These are phyloP conservation scores for Diaporthe citrichinensis DNA, from an alignment of 2,329 filamentous ascomycete species.

Conservation along the genomic window DNA sequence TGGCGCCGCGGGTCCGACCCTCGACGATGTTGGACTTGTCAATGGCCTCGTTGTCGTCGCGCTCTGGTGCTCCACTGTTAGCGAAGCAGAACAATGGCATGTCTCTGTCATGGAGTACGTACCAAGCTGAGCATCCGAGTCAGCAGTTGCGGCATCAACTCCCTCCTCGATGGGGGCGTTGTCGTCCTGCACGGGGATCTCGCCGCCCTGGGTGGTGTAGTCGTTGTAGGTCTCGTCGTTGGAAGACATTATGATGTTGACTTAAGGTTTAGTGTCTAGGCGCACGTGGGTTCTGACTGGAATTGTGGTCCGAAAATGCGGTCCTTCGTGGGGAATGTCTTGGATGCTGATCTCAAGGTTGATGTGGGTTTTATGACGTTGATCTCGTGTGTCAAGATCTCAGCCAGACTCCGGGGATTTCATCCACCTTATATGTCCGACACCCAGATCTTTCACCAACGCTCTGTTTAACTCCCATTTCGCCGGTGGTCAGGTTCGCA, in stretches of 20 bases:
- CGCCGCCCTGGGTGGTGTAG: constrained; percentile 36
- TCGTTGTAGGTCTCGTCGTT: constrained; percentile 42
- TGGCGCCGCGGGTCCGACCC: constrained; percentile 47
- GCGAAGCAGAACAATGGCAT: not conserved
- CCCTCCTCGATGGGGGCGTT: constrained; percentile 41
- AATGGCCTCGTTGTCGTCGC: constrained; percentile 52
- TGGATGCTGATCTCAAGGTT: constrained; percentile 1
- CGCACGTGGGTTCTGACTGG: constrained; percentile 30
- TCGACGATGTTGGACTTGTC: constrained; percentile 50
- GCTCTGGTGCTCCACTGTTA: constrained; percentile 40
- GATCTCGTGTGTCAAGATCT: not conserved
- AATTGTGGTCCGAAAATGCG: constrained; percentile 37
- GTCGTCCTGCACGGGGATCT: constrained; percentile 42
- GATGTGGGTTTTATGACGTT: constrained; percentile 23
- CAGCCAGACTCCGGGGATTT: constrained; percentile 29
- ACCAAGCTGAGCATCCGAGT: constrained; percentile 44
- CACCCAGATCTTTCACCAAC: not conserved
- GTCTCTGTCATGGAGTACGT: not conserved
- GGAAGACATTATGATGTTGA: constrained; percentile 36
- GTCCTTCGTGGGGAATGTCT: constrained; percentile 30
- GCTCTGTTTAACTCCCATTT: not conserved
- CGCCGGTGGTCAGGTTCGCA: not conserved
- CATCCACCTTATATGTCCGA: constrained; percentile 28
- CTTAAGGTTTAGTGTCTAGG: constrained; percentile 14
- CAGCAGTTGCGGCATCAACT: constrained; percentile 33